Conservation (phyloP, 2,329 filamentous ascomycete genomes). For the Fusarium luffae region DNA sequence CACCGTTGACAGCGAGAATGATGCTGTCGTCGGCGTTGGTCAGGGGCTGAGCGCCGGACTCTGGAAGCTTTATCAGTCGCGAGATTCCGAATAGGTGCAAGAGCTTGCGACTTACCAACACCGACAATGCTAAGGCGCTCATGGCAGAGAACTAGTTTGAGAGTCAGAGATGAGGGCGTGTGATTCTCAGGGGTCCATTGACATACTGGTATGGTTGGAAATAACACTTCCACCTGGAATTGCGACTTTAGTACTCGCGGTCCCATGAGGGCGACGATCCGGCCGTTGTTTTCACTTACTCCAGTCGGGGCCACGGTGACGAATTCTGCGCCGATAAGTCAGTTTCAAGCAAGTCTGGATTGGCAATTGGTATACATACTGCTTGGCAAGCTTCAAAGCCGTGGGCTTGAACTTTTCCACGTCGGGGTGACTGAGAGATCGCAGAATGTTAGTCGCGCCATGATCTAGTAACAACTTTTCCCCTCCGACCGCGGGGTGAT, state of each 20-base stretch:
- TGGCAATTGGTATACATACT: constrained; percentile 65
- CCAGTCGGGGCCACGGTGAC: constrained; percentile 98
- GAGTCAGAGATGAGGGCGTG: constrained; percentile 43
- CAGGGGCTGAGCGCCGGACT: constrained; percentile 94
- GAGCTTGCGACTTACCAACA: constrained; percentile 73
- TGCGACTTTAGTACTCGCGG: constrained; percentile 47
- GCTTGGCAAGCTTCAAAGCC: constrained; percentile 91
- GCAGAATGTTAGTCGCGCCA: constrained; percentile 42
- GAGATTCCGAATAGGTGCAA: constrained; percentile 14
- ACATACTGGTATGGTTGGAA: constrained; percentile 89
- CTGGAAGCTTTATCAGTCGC: constrained; percentile 57
- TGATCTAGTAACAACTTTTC: constrained; percentile 21
- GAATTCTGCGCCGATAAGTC: constrained; percentile 69
- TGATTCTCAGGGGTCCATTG: constrained; percentile 32
- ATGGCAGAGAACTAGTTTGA: constrained; percentile 83
- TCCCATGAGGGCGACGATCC: constrained; percentile 5
- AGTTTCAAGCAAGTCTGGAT: constrained; percentile 11
- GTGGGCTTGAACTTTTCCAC: constrained; percentile 96
- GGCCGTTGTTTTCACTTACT: constrained; percentile 69
- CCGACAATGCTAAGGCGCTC: constrained; percentile 98
- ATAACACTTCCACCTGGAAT: constrained; percentile 83
- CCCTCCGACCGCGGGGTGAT: constrained; percentile 48
- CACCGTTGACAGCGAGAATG: constrained; percentile 96
- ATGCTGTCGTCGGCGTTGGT: constrained; percentile 91
- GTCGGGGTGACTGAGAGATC: constrained; percentile 78